Evolutionary conservation across 140 eudicot species (phyloP).

Genomic region (Eryngium alpinum): DNA sequence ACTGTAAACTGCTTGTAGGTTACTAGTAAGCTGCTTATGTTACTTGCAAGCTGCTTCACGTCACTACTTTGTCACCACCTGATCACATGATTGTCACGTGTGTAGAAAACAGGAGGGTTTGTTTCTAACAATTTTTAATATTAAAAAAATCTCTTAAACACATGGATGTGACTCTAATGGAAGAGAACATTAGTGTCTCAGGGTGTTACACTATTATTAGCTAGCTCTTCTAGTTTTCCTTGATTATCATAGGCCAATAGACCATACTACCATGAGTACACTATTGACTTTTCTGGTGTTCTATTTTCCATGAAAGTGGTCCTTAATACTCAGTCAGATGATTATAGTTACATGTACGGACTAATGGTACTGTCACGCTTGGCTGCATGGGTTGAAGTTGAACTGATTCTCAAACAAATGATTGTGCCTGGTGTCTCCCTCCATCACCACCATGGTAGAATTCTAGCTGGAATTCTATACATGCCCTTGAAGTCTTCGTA

Average conservation of each 20-base stretch:
- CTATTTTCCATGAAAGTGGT: constrained; percentile 90
- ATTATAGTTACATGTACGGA: constrained; percentile 49
- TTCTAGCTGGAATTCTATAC: constrained; percentile 81
- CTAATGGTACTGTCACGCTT: constrained; percentile 52
- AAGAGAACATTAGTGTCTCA: too few species aligned
- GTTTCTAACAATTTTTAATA: too few species aligned
- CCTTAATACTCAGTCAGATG: constrained; percentile 61
- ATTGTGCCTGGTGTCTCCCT: constrained; percentile 82
- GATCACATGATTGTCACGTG: too few species aligned
- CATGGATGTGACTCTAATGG: too few species aligned
- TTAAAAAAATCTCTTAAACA: too few species aligned
- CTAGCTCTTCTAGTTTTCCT: constrained; percentile 56
- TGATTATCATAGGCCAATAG: constrained; percentile 39
- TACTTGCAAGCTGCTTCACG: too few species aligned
- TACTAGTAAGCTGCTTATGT: too few species aligned
- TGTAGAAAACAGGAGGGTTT: too few species aligned
- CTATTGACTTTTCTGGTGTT: constrained; percentile 87
- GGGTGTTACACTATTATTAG: constrained; percentile 60
- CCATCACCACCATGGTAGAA: constrained; percentile 87
- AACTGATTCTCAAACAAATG: constrained; percentile 66
- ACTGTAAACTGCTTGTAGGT: too few species aligned
- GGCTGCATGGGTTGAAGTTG: constrained; percentile 94
- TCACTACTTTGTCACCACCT: too few species aligned
- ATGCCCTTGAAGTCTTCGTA: constrained; percentile 29
- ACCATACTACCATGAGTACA: constrained; percentile 66